phyloP scores from a whole-genome alignment of 305 asterid genomes.

The Nicotiana rustica region DNA sequence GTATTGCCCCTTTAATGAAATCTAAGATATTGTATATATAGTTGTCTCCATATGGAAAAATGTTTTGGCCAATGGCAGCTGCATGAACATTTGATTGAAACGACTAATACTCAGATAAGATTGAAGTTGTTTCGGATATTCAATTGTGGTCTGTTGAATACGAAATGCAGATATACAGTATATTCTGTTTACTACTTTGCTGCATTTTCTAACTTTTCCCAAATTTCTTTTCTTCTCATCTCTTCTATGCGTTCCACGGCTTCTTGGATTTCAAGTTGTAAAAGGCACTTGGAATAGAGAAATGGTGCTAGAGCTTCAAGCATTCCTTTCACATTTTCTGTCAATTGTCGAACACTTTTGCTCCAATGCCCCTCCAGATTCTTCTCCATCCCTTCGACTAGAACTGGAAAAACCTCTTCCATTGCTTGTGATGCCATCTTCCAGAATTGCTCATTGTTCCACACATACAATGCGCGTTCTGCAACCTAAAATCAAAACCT shows the following conservation, averaged over 20 bases:
- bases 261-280: constrained; percentile 50
- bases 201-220: constrained; percentile 66
- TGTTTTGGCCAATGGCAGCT: not conserved
- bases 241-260: constrained; percentile 47
- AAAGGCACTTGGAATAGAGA: constrained; percentile 63
- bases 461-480: constrained; percentile 79
- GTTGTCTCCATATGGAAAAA: not conserved
- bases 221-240: constrained; percentile 55
- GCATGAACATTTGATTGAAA: not conserved
- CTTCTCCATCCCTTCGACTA: constrained; percentile 74
- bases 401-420: constrained; percentile 64
- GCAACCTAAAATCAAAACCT: constrained; percentile 61
- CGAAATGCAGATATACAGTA: constrained; percentile 26
- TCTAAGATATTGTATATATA: not conserved
- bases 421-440: constrained; percentile 69
- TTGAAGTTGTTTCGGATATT: not conserved
- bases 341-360: constrained; percentile 64
- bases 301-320: constrained; percentile 68
- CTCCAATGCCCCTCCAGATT: constrained; percentile 79
- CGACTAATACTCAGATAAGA: not conserved
- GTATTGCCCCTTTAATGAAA: not conserved
- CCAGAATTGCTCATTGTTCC: constrained; percentile 86
- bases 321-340: constrained; percentile 75
- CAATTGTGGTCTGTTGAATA: not conserved
- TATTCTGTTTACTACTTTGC: constrained; percentile 46